phyloP scores from a whole-genome alignment of 2,329 filamentous ascomycete genomes.

The Myotisia sp. region DNA sequence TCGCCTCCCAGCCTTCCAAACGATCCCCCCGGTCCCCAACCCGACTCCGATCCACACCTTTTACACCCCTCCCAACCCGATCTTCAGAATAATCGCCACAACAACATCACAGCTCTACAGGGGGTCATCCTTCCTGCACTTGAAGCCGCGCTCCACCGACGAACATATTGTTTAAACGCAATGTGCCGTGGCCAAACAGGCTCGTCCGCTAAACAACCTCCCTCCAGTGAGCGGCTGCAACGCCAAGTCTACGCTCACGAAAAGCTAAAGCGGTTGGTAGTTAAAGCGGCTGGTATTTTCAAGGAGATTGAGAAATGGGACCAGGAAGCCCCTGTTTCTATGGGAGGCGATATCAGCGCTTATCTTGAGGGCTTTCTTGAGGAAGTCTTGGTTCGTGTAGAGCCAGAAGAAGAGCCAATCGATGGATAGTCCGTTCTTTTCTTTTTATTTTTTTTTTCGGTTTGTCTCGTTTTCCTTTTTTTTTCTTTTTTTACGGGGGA shows the following conservation, averaged over 20 bases:
- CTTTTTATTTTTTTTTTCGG: neutral
- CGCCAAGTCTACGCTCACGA: constrained; percentile 68
- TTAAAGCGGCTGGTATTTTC: constrained; percentile 69
- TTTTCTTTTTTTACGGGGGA: too few species aligned
- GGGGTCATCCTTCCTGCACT: constrained; percentile 88
- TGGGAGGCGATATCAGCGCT: constrained; percentile 78
- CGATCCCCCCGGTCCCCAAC: constrained; percentile 3
- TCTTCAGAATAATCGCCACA: constrained; percentile 33
- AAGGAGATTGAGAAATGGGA: constrained; percentile 84
- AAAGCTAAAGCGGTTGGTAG: constrained; percentile 63
- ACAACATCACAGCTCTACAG: constrained; percentile 70
- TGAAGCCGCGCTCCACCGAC: constrained; percentile 75
- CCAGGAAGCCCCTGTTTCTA: constrained; percentile 72
- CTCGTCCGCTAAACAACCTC: constrained; percentile 37
- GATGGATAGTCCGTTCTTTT: neutral
- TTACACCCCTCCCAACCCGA: constrained; percentile 14
- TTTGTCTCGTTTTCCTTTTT: too few species aligned
- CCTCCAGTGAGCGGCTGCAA: constrained; percentile 38
- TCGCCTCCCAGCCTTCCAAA: constrained; percentile 1
- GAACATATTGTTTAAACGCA: constrained; percentile 43
- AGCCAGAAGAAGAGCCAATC: constrained; percentile 56
- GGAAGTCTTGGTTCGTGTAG: constrained; percentile 81
- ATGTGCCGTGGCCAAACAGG: constrained; percentile 30
- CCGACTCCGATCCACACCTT: constrained; percentile 41
- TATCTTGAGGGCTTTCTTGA: constrained; percentile 88